Conservation (phyloP, 176 grass and related monocot genomes). For the Avena eriantha region DNA sequence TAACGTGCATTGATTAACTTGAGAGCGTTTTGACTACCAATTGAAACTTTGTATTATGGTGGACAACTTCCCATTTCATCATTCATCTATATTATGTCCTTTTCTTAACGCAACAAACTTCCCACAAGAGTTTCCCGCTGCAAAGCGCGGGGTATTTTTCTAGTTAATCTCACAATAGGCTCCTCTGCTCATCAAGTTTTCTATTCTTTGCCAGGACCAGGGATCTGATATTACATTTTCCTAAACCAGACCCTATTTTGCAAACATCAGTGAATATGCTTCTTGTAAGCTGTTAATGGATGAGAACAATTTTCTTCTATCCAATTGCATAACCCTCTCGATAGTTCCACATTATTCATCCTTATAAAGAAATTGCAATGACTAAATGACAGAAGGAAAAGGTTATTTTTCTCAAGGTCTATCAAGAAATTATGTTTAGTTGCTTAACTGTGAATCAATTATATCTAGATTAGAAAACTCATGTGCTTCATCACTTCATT, state of each 20-base stretch:
- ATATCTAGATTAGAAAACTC: not conserved
- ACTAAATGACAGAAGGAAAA: conserved; percentile 7
- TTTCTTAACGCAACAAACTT: too few relatives aligned
- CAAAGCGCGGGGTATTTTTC: too few relatives aligned
- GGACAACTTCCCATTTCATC: too few relatives aligned
- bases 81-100: too few relatives aligned
- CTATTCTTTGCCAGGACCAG: conserved; percentile 2
- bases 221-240: conserved; percentile 24
- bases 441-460: conserved; percentile 26
- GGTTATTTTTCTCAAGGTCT: conserved; percentile 7
- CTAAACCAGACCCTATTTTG: not conserved
- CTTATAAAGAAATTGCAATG: not conserved
- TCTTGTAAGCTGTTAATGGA: conserved; percentile 24
- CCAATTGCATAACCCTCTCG: not conserved
- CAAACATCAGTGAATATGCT: conserved; percentile 1
- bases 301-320: not conserved
- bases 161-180: not conserved
- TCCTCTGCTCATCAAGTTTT: not conserved
- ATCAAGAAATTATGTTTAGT: not conserved
- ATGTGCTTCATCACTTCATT: conserved; percentile 2
- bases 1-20: too few relatives aligned
- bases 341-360: conserved; percentile 14
- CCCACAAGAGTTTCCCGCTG: too few relatives aligned
- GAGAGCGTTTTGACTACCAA: too few relatives aligned
- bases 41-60: too few relatives aligned